These are phyloP conservation scores for Lactarius evosmus DNA, from an alignment of 768 basidiomycete species.

Conservation along the genomic window DNA sequence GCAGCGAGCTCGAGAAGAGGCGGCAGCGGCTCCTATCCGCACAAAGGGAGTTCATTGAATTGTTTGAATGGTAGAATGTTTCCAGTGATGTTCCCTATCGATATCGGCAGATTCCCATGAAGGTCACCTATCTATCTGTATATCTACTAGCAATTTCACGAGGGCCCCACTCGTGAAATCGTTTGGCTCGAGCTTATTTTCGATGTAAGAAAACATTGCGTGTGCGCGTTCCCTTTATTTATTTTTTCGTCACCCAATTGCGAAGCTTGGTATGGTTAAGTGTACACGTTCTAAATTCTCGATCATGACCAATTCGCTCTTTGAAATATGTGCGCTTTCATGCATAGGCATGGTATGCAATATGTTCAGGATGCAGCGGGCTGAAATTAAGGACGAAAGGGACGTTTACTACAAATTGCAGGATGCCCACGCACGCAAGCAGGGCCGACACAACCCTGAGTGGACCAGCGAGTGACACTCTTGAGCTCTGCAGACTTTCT, in stretches of 20 bases:
- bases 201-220: background rate
- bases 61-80: constrained; percentile 12
- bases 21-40: constrained; percentile 47
- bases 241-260: background rate
- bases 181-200: background rate
- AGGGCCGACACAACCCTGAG: no score
- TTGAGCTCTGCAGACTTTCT: no score
- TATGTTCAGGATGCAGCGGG: no score
- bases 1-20: constrained; percentile 50
- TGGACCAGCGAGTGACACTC: no score
- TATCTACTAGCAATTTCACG: background rate
- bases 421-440: no score
- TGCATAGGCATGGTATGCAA: background rate
- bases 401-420: no score
- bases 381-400: no score
- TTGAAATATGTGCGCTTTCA: background rate
- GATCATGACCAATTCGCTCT: no score
- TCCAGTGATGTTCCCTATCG: background rate
- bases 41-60: constrained; percentile 38
- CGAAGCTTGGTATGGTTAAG: background rate
- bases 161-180: background rate
- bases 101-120: background rate
- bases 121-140: background rate
- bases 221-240: background rate
- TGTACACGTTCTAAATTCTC: background rate